Conservation (phyloP, 23 red algal species). For the Gracilaria vermiculophylla region DNA sequence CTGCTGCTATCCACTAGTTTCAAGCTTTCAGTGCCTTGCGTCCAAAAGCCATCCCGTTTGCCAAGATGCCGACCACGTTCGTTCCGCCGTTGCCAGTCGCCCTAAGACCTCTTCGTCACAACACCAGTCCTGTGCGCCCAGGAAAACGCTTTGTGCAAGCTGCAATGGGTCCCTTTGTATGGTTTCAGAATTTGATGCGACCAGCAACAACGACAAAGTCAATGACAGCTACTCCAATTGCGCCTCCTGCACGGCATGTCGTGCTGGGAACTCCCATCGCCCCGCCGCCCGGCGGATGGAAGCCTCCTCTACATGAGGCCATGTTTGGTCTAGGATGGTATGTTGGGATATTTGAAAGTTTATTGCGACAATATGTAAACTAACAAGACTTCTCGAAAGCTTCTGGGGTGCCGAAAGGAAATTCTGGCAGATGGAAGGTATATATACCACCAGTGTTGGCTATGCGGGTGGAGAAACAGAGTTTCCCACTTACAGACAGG, state of each 20-base stretch:
- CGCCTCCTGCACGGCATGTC: conserved; percentile 2
- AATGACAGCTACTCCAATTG: conserved; percentile 12
- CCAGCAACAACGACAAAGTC: background rate
- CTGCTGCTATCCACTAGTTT: background rate
- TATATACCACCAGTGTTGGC: conserved; percentile 89
- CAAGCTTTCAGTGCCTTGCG: too few relatives aligned
- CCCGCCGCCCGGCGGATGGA: conserved; percentile 34
- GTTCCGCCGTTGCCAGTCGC: background rate
- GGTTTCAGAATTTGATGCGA: conserved; percentile 4
- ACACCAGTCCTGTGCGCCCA: background rate
- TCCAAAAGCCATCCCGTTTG: background rate
- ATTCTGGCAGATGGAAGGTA: conserved; percentile 78
- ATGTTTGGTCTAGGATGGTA: conserved; percentile 74
- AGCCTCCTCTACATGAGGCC: conserved; percentile 36
- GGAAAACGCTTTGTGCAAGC: background rate
- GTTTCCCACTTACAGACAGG: conserved; percentile 84
- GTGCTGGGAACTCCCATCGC: conserved; percentile 38
- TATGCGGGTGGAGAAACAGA: conserved; percentile 76
- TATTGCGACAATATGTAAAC: background rate
- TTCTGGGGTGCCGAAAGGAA: conserved; percentile 94
- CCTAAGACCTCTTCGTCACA: background rate
- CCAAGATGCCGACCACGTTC: background rate
- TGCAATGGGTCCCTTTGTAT: conserved; percentile 21
- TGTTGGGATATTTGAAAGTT: background rate
- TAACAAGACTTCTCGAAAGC: conserved; percentile 27